Evolutionary conservation across 768 basidiomycete genomes (phyloP).

Genomic region (Tubosaeta sp.): DNA sequence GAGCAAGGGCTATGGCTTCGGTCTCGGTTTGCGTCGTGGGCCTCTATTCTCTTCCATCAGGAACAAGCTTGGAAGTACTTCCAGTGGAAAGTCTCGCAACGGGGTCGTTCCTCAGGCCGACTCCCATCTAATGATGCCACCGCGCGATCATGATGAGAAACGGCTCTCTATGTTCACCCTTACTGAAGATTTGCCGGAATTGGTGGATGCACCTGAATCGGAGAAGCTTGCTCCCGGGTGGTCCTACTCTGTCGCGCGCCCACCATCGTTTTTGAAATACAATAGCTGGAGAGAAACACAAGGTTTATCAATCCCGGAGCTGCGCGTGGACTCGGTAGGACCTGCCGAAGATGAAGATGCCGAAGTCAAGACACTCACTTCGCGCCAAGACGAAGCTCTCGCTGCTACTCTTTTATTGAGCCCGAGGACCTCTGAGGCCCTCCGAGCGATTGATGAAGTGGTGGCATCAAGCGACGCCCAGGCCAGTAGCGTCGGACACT

Average conservation of each 20-base stretch:
- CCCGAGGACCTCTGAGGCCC: constrained; percentile 39
- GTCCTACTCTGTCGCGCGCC: constrained; percentile 21
- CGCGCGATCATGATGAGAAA: constrained; percentile 26
- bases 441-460: constrained; percentile 1
- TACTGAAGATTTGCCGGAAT: constrained; percentile 13
- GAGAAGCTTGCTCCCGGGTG: constrained; percentile 33
- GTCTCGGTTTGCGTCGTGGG: constrained; percentile 28
- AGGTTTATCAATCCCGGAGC: constrained; percentile 20
- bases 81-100: constrained; percentile 16
- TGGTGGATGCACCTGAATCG: constrained; percentile 23
- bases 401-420: constrained; percentile 43
- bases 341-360: constrained; percentile 23
- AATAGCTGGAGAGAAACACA: constrained; percentile 2
- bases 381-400: constrained; percentile 32
- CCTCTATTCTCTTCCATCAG: constrained; percentile 25
- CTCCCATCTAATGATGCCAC: constrained; percentile 21
- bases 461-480: constrained; percentile 5
- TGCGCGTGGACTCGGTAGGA: constrained; percentile 11
- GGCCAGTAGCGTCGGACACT: not conserved
- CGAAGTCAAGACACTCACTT: constrained; percentile 29
- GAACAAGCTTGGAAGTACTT: constrained; percentile 16
- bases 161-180: constrained; percentile 24
- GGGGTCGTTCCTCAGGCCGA: constrained; percentile 9
- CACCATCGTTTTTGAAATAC: constrained; percentile 12
- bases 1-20: constrained; percentile 32